phyloP scores from a whole-genome alignment of 306 rosid species.

The Macrotyloma uniflorum region DNA sequence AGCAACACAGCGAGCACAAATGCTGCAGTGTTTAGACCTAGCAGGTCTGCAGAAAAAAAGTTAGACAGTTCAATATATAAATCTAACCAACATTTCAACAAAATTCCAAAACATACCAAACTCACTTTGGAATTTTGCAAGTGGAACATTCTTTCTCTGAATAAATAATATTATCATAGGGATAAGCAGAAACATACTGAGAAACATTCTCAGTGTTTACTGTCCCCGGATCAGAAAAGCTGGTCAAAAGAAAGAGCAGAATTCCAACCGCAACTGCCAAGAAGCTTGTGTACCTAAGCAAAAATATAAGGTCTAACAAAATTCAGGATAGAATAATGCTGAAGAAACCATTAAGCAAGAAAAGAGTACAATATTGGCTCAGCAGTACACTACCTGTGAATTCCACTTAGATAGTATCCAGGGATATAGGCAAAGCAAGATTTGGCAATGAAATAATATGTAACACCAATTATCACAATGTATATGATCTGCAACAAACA shows the following conservation, averaged over 20 bases:
- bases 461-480: conserved; percentile 63
- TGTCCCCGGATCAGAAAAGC: conserved; percentile 93
- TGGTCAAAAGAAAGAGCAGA: conserved; percentile 85
- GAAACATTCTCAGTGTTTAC: conserved; percentile 75
- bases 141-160: conserved; percentile 86
- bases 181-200: conserved; percentile 79
- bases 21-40: conserved; percentile 96
- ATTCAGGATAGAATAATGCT: conserved; percentile 39
- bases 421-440: conserved; percentile 79
- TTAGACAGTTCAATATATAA: conserved; percentile 3
- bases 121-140: conserved; percentile 91
- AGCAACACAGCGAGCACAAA: conserved; percentile 90
- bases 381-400: conserved; percentile 65
- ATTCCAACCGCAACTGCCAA: conserved; percentile 74
- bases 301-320: conserved; percentile 37
- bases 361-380: conserved; percentile 7
- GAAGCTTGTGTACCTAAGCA: conserved; percentile 80
- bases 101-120: conserved; percentile 16
- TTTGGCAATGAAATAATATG: conserved; percentile 60
- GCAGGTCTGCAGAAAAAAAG: conserved; percentile 77
- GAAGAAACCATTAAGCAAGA: conserved; percentile 6
- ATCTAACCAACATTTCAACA: conserved; percentile 16
- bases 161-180: conserved; percentile 79
- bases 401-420: conserved; percentile 76
- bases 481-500: conserved; percentile 63